Base-by-base conservation (phyloP, 805 yeast genomes). In the Torulaspora gathmanii region DNA sequence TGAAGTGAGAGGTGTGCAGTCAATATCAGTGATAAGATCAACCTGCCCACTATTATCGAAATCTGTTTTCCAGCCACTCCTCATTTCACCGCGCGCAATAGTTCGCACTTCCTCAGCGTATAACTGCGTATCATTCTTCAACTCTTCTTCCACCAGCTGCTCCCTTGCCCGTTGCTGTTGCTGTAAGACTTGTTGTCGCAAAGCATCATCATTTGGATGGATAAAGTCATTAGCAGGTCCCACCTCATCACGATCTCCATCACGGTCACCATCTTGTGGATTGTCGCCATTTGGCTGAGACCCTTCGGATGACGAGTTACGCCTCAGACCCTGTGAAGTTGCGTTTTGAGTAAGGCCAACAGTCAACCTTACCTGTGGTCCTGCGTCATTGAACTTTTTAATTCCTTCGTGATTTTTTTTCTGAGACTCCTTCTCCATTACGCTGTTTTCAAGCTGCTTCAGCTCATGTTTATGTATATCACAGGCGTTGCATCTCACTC, bases 51-150 rank as follows among this genome's bases (percentile, higher is more conserved):
- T 73, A 33, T 80, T 83, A 5, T 80, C 67, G 61, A 83, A 90
- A 65, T 93, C 99, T 1, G 93, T 80, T 63, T 93, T 93, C 99
- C 99, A 93, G 3, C 99, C 99, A 25, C 77, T 73, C 60, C 85
- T 86, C 59, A 88, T 66, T 49, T 86, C 95, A 9, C 96, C 96
- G 44, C 80, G 76, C 10, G 83, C 77, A 7, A 93, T 70, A 4
- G 86, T 78, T 25, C 90, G 74, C 6, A 77, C 75, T 57, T 90
- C 96, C 62, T 89, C 95, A 10, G 80, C 64, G 54, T 75, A 83
- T 11, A 85, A 49, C 3, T 70, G 67, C n/a, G 66, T 60, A 13
- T 67, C 71, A 29, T 63, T 61, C 47, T 58, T 56, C 16, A 56
- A 44, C 37, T 61, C 65, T 35, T 60, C 63, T 42, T 55, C 60